A percentile compares a stretch with the other conserved stretches of the same genome.
Evolutionary conservation across 352 stramenopile species (phyloP).

Genomic region (Pilasporangium apinafurcum): DNA sequence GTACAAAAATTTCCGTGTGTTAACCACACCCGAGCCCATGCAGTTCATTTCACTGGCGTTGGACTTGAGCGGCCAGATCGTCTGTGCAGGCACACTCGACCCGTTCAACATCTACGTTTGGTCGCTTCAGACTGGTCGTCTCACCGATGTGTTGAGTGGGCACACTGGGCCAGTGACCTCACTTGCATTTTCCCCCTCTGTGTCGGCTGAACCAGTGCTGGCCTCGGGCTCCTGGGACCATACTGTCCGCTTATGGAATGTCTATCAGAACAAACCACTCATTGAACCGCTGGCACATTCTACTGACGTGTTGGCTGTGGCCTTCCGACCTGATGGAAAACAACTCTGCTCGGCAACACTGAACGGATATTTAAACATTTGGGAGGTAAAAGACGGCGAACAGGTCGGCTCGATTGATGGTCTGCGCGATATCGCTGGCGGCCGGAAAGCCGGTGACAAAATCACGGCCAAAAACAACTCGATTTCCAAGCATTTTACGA

Average conservation of each 20-base stretch:
- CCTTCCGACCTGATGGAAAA: constrained; percentile 96
- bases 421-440: constrained; percentile 94
- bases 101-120: constrained; percentile 98
- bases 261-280: constrained; percentile 95
- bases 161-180: constrained; percentile 96
- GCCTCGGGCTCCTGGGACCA: constrained; percentile 98
- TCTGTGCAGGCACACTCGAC: constrained; percentile 93
- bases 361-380: constrained; percentile 95
- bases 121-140: constrained; percentile 94
- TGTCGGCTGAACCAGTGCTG: constrained; percentile 80
- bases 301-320: constrained; percentile 95
- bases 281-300: constrained; percentile 96
- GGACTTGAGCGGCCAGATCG: constrained; percentile 96
- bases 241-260: constrained; percentile 98
- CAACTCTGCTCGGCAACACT: constrained; percentile 95
- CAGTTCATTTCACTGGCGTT: constrained; percentile 98
- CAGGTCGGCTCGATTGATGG: constrained; percentile 95
- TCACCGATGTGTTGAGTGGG: constrained; percentile 97
- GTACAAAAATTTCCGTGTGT: constrained; percentile 98
- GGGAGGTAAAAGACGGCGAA: constrained; percentile 95
- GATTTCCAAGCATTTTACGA: constrained; percentile 98
- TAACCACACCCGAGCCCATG: constrained; percentile 94
- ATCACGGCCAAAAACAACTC: constrained; percentile 87
- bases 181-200: constrained; percentile 89
- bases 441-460: constrained; percentile 76